A percentile compares a stretch with the other conserved stretches of the same genome.
Conservation (phyloP, 2,329 filamentous ascomycete species). For the Epichloe sylvatica region DNA sequence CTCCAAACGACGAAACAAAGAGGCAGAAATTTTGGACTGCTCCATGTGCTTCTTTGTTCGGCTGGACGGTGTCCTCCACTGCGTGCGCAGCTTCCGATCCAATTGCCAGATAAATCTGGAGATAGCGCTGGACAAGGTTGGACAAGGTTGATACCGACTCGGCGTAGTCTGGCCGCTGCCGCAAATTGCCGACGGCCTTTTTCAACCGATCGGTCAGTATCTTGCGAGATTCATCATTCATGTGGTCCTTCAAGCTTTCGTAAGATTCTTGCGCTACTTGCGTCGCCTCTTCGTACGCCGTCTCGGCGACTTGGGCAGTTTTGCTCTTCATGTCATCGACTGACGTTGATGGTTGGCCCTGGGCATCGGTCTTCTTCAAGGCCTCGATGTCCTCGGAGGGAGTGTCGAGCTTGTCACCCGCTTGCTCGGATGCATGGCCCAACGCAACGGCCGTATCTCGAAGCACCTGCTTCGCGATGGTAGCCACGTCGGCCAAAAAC, state of each 20-base stretch:
- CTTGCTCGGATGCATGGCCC: constrained; percentile 59
- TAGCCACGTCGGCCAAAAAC: constrained; percentile 67
- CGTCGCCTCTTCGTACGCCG: not conserved
- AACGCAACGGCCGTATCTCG: constrained; percentile 71
- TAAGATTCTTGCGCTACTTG: constrained; percentile 41
- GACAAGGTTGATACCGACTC: constrained; percentile 73
- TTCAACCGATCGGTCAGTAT: constrained; percentile 65
- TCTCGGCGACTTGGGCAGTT: constrained; percentile 37
- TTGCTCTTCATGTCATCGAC: constrained; percentile 51
- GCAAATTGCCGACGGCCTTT: constrained; percentile 57
- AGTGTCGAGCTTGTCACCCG: constrained; percentile 59
- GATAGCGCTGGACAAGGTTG: constrained; percentile 63
- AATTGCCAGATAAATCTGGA: constrained; percentile 60
- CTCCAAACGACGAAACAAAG: constrained; percentile 67
- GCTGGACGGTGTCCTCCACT: constrained; percentile 55
- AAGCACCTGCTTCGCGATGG: constrained; percentile 71
- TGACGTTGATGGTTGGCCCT: constrained; percentile 28
- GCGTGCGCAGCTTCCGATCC: constrained; percentile 52
- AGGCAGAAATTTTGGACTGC: constrained; percentile 71
- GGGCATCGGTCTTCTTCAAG: constrained; percentile 25
- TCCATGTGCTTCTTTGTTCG: constrained; percentile 60
- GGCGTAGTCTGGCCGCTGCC: constrained; percentile 67
- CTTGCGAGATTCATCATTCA: constrained; percentile 57
- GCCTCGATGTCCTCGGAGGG: constrained; percentile 41
- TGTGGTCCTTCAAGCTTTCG: constrained; percentile 55